These are phyloP conservation scores for Rhodotorula sphaerocarpa DNA, from an alignment of 768 basidiomycete species.

Conservation along the genomic window DNA sequence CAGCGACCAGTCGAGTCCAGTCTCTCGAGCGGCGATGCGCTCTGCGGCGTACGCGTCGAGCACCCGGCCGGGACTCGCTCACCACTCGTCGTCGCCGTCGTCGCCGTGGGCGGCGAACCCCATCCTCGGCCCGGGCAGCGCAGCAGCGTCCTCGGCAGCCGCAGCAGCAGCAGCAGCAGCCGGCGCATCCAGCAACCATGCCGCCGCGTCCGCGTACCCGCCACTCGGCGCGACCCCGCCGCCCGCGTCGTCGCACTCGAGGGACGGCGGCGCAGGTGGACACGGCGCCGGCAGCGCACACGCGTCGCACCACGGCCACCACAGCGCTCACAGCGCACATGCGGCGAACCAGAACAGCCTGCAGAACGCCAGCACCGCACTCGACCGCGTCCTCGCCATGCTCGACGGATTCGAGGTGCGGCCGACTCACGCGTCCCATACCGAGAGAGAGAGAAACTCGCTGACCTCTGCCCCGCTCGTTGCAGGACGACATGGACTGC, in stretches of 20 bases:
- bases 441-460: no score
- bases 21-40: not conserved
- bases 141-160: no score
- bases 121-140: no score
- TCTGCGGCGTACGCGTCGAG: constrained; percentile 11
- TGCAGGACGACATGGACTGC: constrained; percentile 92
- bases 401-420: constrained; percentile 35
- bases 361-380: constrained; percentile 10
- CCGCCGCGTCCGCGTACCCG: not conserved
- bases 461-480: not conserved
- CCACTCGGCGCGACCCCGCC: not conserved
- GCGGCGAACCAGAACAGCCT: not conserved
- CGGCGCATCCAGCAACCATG: not conserved
- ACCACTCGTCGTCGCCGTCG: not conserved
- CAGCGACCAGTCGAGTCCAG: no score
- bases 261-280: no score
- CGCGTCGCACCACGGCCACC: not conserved
- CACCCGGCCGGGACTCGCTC: not conserved
- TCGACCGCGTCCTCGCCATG: constrained; percentile 29
- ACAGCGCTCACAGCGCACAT: not conserved
- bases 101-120: constrained; percentile 2
- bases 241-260: not conserved
- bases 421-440: no score
- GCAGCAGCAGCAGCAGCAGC: not conserved
- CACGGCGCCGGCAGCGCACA: not conserved